Evolutionary conservation across 371 early-diverging fungal genomes (phyloP).

Genomic region (Apophysomyces variabilis): DNA sequence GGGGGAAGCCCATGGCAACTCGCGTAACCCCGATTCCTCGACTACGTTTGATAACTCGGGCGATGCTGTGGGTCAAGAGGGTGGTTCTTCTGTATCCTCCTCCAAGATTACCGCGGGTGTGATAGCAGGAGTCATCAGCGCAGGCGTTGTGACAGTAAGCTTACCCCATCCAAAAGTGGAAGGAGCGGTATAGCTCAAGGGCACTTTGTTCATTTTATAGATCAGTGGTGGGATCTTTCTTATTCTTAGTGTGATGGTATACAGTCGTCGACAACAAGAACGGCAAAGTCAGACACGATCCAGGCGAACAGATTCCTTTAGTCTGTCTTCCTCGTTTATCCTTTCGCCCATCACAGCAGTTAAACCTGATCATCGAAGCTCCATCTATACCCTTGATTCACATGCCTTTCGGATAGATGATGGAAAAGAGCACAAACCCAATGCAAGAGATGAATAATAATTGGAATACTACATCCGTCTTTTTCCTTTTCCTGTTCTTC

Average conservation of each 20-base stretch:
- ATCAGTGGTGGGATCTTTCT: constrained; percentile 33
- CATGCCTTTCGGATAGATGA: constrained; percentile 25
- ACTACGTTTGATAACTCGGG: constrained; percentile 15
- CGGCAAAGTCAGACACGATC: constrained; percentile 10
- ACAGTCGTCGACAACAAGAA: constrained; percentile 21
- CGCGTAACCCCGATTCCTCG: background rate
- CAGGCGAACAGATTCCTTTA: constrained; percentile 13
- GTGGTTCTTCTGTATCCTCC: constrained; percentile 14
- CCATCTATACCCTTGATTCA: constrained; percentile 10
- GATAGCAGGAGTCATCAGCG: constrained; percentile 45
- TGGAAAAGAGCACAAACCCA: constrained; percentile 27
- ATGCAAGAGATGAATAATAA: constrained; percentile 19
- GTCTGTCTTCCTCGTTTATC: constrained; percentile 9
- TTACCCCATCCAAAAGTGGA: background rate
- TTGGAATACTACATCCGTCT: no score
- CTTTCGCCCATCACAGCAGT: constrained; percentile 4
- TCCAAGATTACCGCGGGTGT: constrained; percentile 34
- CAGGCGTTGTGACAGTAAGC: constrained; percentile 41
- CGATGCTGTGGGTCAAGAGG: background rate
- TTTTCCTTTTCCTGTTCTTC: background rate
- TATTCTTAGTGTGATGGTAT: constrained; percentile 23
- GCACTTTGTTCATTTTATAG: constrained; percentile 16
- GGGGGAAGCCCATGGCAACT: constrained; percentile 1
- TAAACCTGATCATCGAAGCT: constrained; percentile 35
- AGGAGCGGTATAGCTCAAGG: background rate